Evolutionary conservation across 768 basidiomycete species (phyloP), one percentile per base, ranked within the genome.

Genomic region (Peribolospora kevripleyi): DNA sequence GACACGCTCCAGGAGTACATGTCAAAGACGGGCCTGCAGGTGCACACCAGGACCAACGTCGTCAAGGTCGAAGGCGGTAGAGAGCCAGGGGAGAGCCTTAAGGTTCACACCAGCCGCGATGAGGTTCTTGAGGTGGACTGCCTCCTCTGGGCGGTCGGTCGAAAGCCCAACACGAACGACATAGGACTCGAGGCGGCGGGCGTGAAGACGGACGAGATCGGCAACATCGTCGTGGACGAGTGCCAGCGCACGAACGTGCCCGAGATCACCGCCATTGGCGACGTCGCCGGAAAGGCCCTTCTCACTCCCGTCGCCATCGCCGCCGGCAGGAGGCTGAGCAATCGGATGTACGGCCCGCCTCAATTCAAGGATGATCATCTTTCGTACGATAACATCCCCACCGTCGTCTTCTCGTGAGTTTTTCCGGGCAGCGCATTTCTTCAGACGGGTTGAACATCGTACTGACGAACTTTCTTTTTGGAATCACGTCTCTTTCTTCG

Each of bases 221-320:
- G 88, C n/a, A 76, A 93, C 64, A 71, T 97, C 50, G 61, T 81
- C 42, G 86, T 88, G 42, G 85, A 98, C 67, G 83, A 91, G 63
- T 93, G 77, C 67, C 91, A 98, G 72, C 79, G 81, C 65, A 77
- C 84, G 52, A 74, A 66, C 52, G 75, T 87, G 14, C 69, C 75
- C 40, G 74, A 76, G 48, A 72, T 97, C 61, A 79, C 74, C 48
- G 77, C 87, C 2, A 80, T 97, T 55, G 93, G 93, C 2, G 93
- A 98, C 65, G 85, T 88, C 25, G 78, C 78, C 60, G 93, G 93
- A 58, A 90, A 93, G 68, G 84, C 78, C 47, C 72, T 91, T 41
- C 73, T 98, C 57, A 98, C 93, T 4, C 93, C 93, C 11, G 93
- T 98, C 7, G 93, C 93, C 46, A 91, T 98, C 56, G 91, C 91